Evolutionary conservation across 2,329 filamentous ascomycete species (phyloP), one percentile per base, ranked within the genome.

Genomic region (Fusarium buharicum): DNA sequence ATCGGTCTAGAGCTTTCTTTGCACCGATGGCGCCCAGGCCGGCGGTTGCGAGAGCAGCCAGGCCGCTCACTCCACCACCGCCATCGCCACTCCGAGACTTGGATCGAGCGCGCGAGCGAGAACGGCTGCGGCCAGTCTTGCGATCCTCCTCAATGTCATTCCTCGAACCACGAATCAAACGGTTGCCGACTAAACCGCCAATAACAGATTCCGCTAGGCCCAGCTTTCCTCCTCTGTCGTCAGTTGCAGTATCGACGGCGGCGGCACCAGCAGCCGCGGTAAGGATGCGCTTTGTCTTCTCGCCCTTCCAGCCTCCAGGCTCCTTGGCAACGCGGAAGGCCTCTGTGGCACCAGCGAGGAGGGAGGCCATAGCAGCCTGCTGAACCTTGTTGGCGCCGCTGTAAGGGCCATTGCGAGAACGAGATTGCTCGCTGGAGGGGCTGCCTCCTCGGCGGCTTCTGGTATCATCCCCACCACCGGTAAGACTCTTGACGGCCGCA

Each of bases 311-410:
- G 38, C 89, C 86, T 50, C 94, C 94, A 3, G 92, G 90, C 62
- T 95, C 90, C 71, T 94, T 96, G 74, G 93, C 89, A 53, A 93
- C 89, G 60, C 92, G 90, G 82, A 96, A 96, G 37, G 94, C 94
- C 76, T 97, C 93, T 50, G 93, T 90, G 36, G 93, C 94, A 69
- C 93, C 94, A 27, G 94, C 93, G 41, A 96, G 85, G 34, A 97
- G 82, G 17, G 93, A 95, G 30, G 94, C 93, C 81, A 95, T 94
- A 74, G 93, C 92, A 30, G 93, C 93, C 77, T 97, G 92, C 66
- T 93, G 88, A 41, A 92, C 85, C 69, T 91, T 91, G 68, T 80
- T 82, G 31, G 80, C 76, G 12, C 73, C 81, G 53, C 82, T 79
- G 38, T 34, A 16, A 6, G 48, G 50, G 51, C 82, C 80, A 10